Conservation (phyloP, 2,329 filamentous ascomycete genomes). For the Epichloe sibirici region DNA sequence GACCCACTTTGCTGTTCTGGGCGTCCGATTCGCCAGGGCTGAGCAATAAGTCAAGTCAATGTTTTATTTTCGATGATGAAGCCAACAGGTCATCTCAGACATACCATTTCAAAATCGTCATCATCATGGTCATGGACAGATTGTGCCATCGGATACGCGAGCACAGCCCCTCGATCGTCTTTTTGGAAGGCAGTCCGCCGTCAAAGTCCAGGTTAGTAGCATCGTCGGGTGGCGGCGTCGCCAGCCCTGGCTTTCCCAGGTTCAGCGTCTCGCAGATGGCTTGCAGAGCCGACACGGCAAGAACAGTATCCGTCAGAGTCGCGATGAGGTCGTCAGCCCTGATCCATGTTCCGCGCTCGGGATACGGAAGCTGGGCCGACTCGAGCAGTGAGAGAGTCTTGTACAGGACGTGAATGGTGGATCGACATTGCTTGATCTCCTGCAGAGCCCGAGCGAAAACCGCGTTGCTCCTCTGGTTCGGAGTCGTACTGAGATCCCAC, state of each 20-base stretch:
- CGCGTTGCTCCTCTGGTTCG: constrained; percentile 14
- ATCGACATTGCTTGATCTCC: constrained; percentile 25
- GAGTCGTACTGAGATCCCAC: constrained; percentile 21
- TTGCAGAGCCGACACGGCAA: constrained; percentile 23
- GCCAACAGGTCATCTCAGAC: constrained; percentile 1
- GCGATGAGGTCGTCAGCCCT: constrained; percentile 22
- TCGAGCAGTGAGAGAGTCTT: constrained; percentile 23
- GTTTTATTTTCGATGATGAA: background rate
- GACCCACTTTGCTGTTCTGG: constrained; percentile 21
- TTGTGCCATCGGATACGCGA: constrained; percentile 25
- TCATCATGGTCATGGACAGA: constrained; percentile 27
- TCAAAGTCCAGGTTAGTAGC: background rate
- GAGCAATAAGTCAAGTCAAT: too few species aligned
- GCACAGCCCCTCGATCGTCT: constrained; percentile 17
- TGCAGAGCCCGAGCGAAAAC: constrained; percentile 20
- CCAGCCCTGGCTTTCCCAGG: background rate
- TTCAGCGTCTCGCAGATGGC: constrained; percentile 14
- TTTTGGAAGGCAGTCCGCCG: constrained; percentile 11
- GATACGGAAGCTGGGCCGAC: constrained; percentile 20
- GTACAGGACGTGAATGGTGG: constrained; percentile 23
- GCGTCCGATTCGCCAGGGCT: constrained; percentile 25
- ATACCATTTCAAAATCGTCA: constrained; percentile 27
- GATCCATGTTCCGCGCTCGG: constrained; percentile 24
- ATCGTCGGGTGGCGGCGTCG: constrained; percentile 5
- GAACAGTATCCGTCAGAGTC: constrained; percentile 23